Base-by-base conservation (phyloP, 768 basidiomycete genomes). In the Auricularia sp. region DNA sequence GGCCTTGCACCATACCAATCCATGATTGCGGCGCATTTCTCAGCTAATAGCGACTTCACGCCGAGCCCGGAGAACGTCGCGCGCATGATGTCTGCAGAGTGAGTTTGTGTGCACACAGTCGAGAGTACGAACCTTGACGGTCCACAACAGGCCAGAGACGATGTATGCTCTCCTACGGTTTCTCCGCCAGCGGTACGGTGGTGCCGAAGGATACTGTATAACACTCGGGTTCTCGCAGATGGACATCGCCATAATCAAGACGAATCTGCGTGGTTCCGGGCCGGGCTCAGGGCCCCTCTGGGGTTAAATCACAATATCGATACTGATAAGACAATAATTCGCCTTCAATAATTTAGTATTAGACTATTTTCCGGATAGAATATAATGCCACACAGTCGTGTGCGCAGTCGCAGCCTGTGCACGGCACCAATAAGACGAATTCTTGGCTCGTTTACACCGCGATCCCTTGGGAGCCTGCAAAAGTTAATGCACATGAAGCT, bases 1-100 rank as follows among this genome's bases (percentile, higher is more conserved):
- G 91, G 91, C 3, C 85, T 92, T 42, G 91, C 92, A 72, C 90
- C 90, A 21, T 83, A 85, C 13, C 82, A 90, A 34, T 83, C 83
- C 67, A 84, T 80, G 79, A 83, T 92, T 47, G 83, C 92, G 79
- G 75, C 78, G 47, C 81, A 90, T 6, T 80, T 92, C 35, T 75
- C 80, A 90, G 65, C 88, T 90, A 0, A 66, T 2, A 42, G 39
- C 39, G 39, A 42, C 39, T 42, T 42, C 39, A 42, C 39, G 39
- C 39, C 39, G 39, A 42, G 39, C 13, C 39, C 39, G 1, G 39
- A 42, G 39, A 42, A 42, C 39, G 39, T 42, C 39, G 13, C 39
- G 1, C 89, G 14, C 92, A 92, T 68, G 85, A 82, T 68, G n/a
- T 24, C 54, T 35, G 14, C 42, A 67, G 63, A 45, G 24, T 33